A percentile compares a stretch with the other conserved stretches of the same genome.
phyloP scores from a whole-genome alignment of 2,329 filamentous ascomycete species.

The Helicocarpus griseus region DNA sequence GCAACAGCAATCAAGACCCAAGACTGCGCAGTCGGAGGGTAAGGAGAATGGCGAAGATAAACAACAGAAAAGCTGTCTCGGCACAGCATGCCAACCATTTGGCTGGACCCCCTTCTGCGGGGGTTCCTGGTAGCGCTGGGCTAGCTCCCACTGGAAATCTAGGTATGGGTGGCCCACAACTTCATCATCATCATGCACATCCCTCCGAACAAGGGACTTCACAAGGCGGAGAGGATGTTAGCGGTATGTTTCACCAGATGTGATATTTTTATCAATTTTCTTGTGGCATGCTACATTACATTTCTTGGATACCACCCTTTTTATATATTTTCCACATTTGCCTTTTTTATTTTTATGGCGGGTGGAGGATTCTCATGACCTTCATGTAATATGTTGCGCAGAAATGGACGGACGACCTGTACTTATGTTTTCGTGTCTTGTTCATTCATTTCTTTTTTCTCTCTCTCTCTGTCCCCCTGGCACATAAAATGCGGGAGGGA shows the following conservation, averaged over 20 bases:
- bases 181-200: slow-evolving; percentile 69
- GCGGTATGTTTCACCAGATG: slow-evolving; percentile 98
- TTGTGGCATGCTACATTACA: slow-evolving; percentile 16
- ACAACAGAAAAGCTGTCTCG: slow-evolving; percentile 65
- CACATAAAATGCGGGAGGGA: background rate
- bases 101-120: slow-evolving; percentile 53
- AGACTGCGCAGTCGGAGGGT: slow-evolving; percentile 83
- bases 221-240: slow-evolving; percentile 67
- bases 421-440: slow-evolving; percentile 9
- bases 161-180: slow-evolving; percentile 56
- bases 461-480: background rate
- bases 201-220: slow-evolving; percentile 48
- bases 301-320: slow-evolving; percentile 16
- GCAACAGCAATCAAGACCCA: slow-evolving; percentile 96
- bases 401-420: slow-evolving; percentile 2
- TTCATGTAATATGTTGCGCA: slow-evolving; percentile 1
- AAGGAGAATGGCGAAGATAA: slow-evolving; percentile 92
- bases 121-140: slow-evolving; percentile 44
- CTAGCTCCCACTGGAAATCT: slow-evolving; percentile 44
- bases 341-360: slow-evolving; percentile 15
- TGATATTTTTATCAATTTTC: slow-evolving; percentile 39
- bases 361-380: background rate
- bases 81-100: slow-evolving; percentile 55
- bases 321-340: slow-evolving; percentile 19
- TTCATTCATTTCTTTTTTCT: slow-evolving; percentile 18